Evolutionary conservation across 1,284 basidiomycete species (phyloP), one percentile per base, ranked within the genome.

Genomic region (Moesziomyces sp.): DNA sequence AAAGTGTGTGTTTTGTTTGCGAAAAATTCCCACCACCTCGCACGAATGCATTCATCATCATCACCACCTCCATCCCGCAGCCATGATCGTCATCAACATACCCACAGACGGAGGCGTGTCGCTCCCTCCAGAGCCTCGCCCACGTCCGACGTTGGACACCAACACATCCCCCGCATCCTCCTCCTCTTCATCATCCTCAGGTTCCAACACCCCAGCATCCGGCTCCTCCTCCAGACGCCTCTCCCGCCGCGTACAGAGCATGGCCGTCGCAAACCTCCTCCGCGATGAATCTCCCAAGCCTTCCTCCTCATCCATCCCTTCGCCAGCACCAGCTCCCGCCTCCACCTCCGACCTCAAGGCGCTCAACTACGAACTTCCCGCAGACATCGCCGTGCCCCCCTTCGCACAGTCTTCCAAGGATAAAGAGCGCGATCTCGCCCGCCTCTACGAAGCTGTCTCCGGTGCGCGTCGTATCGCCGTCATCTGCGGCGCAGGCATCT

Each of bases 401-500:
- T 80, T 78, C 44, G 78, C 60, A 21, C 57, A 61, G 44, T 53
- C 57, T 5, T 63, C 74, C 35, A 74, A 64, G 28, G 62, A 79
- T 50, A 56, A 59, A 18, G 74, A 80, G 47, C 69, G 75, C 23
- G 82, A 83, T 50, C 65, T 83, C 11, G 81, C 78, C 3, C 70
- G 79, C 2, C 54, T 83, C 21, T 83, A 77, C 58, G 74, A 78
- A 28, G 77, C 91, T 21, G 89, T 94, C 51, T 84, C 91, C 66
- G 90, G 90, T 80, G 91, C 93, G 3, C 91, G 89, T 81, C 88
- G 92, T 49, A 89, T 96, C 76, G 91, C 93, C 26, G 90, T 95
- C 70, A 89, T 96, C 46, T 93, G 91, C 82, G 93, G 93, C 66
- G 94, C 94, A 53, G 94, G 94, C 33, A 93, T 97, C 68, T 94